These are phyloP conservation scores for Neocucurbitaria cava DNA, from an alignment of 2,329 filamentous ascomycete species.

Conservation along the genomic window DNA sequence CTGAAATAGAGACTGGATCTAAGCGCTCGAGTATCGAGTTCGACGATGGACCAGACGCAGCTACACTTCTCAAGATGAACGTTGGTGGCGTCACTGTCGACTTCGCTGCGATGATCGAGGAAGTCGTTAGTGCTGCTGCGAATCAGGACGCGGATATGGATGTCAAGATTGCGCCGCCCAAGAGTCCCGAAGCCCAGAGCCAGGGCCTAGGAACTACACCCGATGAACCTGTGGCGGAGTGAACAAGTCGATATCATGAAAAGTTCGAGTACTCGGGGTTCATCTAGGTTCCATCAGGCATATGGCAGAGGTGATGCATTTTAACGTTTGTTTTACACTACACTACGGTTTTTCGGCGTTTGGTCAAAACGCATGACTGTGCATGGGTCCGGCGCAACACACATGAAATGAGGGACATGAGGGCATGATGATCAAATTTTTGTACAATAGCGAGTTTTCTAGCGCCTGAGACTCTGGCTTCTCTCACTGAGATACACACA, in stretches of 20 bases:
- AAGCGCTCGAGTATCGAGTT: conserved; percentile 10
- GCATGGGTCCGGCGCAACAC: background rate
- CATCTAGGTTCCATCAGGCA: background rate
- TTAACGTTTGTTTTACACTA: no score
- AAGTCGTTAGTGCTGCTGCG: conserved; percentile 35
- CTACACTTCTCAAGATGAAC: conserved; percentile 33
- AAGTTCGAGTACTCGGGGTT: background rate
- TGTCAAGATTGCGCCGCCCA: conserved; percentile 2
- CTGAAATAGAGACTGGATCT: conserved; percentile 18
- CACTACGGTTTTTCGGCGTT: no score
- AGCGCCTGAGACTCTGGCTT: no score
- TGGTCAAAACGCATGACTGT: no score
- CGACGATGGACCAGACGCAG: conserved; percentile 14
- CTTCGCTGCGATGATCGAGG: conserved; percentile 47
- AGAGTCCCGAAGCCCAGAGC: conserved; percentile 16
- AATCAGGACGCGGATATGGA: conserved; percentile 20
- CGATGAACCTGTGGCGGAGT: conserved; percentile 15
- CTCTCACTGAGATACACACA: no score
- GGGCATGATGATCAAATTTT: no score
- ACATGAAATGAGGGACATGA: no score
- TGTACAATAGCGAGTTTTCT: no score
- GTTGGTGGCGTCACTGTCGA: conserved; percentile 41
- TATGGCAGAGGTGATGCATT: background rate
- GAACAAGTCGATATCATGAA: background rate
- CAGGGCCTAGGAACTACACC: conserved; percentile 20